Percentiles rank a stretch among this genome's conserved stretches.
Conservation (phyloP, 1,284 basidiomycete genomes). For the Laetiporus sulphureus region DNA sequence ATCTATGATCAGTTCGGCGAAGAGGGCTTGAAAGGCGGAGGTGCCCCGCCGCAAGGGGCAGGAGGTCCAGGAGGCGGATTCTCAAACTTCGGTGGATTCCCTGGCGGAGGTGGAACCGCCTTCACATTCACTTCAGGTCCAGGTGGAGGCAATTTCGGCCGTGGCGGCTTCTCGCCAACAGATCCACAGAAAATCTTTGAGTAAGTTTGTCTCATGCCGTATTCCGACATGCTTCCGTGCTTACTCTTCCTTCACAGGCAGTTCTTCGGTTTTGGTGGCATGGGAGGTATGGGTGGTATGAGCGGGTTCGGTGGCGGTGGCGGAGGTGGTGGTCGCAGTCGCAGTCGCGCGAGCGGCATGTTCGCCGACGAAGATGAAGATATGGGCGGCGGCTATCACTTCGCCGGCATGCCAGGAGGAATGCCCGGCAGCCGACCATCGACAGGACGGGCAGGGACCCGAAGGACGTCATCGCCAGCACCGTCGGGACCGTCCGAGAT, state of each 20-base stretch:
- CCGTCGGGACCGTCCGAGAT: slow-evolving; percentile 53
- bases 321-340: slow-evolving; percentile 28
- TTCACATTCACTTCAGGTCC: slow-evolving; percentile 58
- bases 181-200: slow-evolving; percentile 93
- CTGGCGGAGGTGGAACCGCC: slow-evolving; percentile 36
- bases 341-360: slow-evolving; percentile 26
- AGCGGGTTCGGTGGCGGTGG: slow-evolving; percentile 34
- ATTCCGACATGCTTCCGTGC: too few relatives aligned
- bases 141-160: slow-evolving; percentile 33
- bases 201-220: too few relatives aligned
- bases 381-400: slow-evolving; percentile 30
- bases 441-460: slow-evolving; percentile 12
- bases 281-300: slow-evolving; percentile 38
- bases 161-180: slow-evolving; percentile 59
- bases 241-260: slow-evolving; percentile 54
- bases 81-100: slow-evolving; percentile 34
- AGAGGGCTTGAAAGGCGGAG: slow-evolving; percentile 83
- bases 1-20: slow-evolving; percentile 96
- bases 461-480: slow-evolving; percentile 20
- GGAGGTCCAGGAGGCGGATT: slow-evolving; percentile 37
- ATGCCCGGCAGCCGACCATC: slow-evolving; percentile 35
- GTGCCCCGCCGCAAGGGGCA: slow-evolving; percentile 41
- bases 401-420: slow-evolving; percentile 42
- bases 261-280: slow-evolving; percentile 51
- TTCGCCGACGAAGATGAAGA: slow-evolving; percentile 47